phyloP scores from a whole-genome alignment of 2,329 filamentous ascomycete genomes.

The Pezicula carpinea region DNA sequence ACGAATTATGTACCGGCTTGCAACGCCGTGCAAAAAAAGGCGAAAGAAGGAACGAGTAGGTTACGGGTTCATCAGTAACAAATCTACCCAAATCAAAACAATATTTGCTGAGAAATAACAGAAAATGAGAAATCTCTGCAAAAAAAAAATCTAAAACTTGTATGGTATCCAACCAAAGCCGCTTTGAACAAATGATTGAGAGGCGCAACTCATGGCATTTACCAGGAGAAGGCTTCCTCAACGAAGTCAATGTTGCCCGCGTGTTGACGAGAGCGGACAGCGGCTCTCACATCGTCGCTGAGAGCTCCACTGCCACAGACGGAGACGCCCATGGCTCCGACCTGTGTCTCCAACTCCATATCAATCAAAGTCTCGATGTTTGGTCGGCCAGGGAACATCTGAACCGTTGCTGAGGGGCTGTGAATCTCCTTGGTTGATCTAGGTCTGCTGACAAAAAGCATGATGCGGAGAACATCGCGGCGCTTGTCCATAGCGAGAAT shows the following conservation, averaged over 20 bases:
- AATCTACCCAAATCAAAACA: not conserved
- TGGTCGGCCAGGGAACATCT: conserved; percentile 78
- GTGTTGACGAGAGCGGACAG: conserved; percentile 60
- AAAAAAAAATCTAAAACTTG: not conserved
- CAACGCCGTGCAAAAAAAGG: not conserved
- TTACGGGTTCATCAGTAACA: too few species aligned
- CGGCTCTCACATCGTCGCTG: conserved; percentile 68
- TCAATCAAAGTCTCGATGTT: conserved; percentile 69
- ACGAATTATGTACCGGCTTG: not conserved
- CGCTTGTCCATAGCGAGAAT: conserved; percentile 72
- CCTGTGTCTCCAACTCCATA: conserved; percentile 68
- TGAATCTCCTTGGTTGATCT: conserved; percentile 76
- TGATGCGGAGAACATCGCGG: conserved; percentile 68
- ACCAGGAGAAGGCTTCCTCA: conserved; percentile 73
- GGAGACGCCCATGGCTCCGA: conserved; percentile 68
- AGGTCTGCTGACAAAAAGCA: conserved; percentile 73
- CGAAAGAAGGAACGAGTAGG: not conserved
- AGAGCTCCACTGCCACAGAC: conserved; percentile 72
- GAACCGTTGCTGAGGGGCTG: conserved; percentile 70
- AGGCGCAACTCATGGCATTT: conserved; percentile 11
- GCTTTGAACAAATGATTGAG: not conserved
- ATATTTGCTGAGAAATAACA: conserved; percentile 4
- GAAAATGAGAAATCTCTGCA: conserved; percentile 4
- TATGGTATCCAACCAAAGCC: not conserved
- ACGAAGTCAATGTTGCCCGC: conserved; percentile 69